Percentiles rank a stretch among this genome's conserved stretches.
Evolutionary conservation across 768 basidiomycete species (phyloP).

Genomic region (Stropharia rugosoannulata): DNA sequence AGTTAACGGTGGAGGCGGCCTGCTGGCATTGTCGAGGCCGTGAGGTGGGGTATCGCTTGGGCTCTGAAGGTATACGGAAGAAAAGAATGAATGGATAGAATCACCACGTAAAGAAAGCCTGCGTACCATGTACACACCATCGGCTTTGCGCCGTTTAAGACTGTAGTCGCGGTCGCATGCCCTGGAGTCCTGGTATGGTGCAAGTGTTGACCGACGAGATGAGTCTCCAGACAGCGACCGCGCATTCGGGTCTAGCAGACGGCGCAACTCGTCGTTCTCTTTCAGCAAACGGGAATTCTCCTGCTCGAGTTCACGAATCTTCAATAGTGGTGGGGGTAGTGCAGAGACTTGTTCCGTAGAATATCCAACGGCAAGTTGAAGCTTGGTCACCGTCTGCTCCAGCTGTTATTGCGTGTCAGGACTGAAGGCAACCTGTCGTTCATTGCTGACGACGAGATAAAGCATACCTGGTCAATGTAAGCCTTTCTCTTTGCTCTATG

Average conservation of each 20-base stretch:
- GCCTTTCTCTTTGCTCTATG: constrained; percentile 93
- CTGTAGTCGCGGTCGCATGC: constrained; percentile 52
- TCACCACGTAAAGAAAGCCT: not conserved
- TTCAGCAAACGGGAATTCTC: constrained; percentile 71
- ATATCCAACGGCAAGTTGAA: constrained; percentile 72
- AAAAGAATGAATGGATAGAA: not conserved
- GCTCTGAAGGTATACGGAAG: constrained; percentile 29
- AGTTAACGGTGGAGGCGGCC: constrained; percentile 57
- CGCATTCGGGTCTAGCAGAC: constrained; percentile 51
- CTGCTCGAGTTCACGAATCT: constrained; percentile 81
- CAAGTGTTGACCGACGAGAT: constrained; percentile 45
- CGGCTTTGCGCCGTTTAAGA: constrained; percentile 57
- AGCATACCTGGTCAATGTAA: constrained; percentile 81
- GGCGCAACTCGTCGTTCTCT: constrained; percentile 75
- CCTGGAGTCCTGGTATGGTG: constrained; percentile 48
- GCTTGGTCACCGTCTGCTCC: constrained; percentile 82
- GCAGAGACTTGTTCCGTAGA: constrained; percentile 74
- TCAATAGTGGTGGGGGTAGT: constrained; percentile 68
- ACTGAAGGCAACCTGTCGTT: not conserved
- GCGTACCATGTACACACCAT: constrained; percentile 56
- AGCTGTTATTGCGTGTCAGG: constrained; percentile 43
- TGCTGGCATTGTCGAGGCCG: constrained; percentile 28
- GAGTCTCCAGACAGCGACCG: constrained; percentile 36
- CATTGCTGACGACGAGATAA: not conserved
- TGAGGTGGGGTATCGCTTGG: constrained; percentile 47